Base-by-base conservation (phyloP, 2,329 filamentous ascomycete species). In the Byssochlamys sp. region DNA sequence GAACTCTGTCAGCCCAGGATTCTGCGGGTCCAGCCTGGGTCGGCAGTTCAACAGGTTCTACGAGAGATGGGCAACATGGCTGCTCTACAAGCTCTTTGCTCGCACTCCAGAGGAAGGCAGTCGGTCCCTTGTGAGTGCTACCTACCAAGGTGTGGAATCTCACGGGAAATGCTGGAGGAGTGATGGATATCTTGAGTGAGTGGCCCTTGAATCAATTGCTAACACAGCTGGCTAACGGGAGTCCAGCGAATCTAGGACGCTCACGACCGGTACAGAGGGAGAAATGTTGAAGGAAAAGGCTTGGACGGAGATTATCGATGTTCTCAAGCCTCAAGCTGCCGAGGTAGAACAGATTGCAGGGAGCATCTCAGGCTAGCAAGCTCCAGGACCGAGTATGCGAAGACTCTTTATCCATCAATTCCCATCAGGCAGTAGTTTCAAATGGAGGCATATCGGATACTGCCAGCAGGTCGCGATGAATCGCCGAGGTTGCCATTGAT, bases 161-260 rank as follows among this genome's bases (percentile, higher is more conserved):
- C 72, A 78, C 57, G 77, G 77, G 2, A 70, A 69, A 59, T 74
- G 73, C 61, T 79, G 75, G 76, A 71, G 71, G 50, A 71, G 73
- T 59, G 75, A 76, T 59, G 68, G 19, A n/a, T 58, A 53, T 55
- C 50, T 57, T 19, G 56, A 73, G 71, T 60, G 69, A 72, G 62
- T 71, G 5, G 33, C 31, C 7, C 4, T 49, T 27, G 25, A 6
- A n/a, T 48, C 39, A 2, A 52, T 55, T n/a, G 49, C 19, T 49
- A 19, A 49, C n/a, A 11, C 25, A 11, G 52, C 29, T 35, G 25
- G 19, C 14, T 27, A 50, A 28, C 33, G 6, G 9, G 4, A 12
- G 14, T 28, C 6, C 29, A 61, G 59, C 48, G 59, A 57, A 28
- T 52, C 69, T 2, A 59, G 58, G 4, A 69, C 70, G 3, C 59